These are phyloP conservation scores for Populus deltoides DNA, from an alignment of 345 rosid species.

Conservation along the genomic window DNA sequence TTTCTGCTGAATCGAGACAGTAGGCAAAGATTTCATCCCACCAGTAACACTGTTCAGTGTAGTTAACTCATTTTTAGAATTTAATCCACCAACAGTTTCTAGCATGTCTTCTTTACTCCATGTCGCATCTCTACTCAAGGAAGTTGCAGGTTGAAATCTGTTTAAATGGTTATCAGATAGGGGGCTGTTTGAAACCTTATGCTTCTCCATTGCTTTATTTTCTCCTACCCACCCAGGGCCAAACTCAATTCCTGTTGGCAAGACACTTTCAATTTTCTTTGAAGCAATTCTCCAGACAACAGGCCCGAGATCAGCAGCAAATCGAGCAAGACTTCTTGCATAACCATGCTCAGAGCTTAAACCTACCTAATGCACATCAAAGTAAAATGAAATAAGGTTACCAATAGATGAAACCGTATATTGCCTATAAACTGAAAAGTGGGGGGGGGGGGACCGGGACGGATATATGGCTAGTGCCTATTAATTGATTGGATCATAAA, in stretches of 20 bases:
- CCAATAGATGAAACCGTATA: neutral
- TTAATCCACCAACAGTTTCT: conserved; percentile 30
- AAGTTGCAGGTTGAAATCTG: conserved; percentile 40
- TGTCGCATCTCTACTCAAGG: conserved; percentile 32
- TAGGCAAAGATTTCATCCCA: conserved; percentile 23
- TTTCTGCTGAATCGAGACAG: conserved; percentile 29
- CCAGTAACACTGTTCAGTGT: conserved; percentile 20
- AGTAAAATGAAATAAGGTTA: conserved; percentile 6
- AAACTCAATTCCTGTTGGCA: conserved; percentile 57
- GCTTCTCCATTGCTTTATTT: conserved; percentile 37
- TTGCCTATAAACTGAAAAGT: neutral
- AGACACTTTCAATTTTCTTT: conserved; percentile 53
- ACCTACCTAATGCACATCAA: conserved; percentile 61
- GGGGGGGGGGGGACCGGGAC: neutral
- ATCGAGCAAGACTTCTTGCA: conserved; percentile 84
- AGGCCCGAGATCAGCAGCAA: conserved; percentile 84
- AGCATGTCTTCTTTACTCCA: conserved; percentile 36
- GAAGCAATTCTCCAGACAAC: conserved; percentile 72
- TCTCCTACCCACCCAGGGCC: conserved; percentile 92
- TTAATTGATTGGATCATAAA: neutral
- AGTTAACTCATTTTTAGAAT: conserved; percentile 37
- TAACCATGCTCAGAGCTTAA: conserved; percentile 68
- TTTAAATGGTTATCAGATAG: conserved; percentile 36
- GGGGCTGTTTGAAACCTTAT: conserved; percentile 29
- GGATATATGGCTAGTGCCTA: no score